Conservation (phyloP, 257 asterid genomes). For the Anisodus acutangulus region DNA sequence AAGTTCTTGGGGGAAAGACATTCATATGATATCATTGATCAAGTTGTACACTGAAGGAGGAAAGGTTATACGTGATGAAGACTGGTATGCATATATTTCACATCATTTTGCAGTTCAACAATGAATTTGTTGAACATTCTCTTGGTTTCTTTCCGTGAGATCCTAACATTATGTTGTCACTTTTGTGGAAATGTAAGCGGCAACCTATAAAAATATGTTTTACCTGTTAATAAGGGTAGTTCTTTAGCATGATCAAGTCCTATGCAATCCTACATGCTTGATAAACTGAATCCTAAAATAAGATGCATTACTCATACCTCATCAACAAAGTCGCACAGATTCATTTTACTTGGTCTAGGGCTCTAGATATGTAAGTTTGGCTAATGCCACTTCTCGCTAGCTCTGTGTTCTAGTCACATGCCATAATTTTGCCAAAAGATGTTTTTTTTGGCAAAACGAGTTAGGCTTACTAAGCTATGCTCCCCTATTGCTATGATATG, state of each 20-base stretch:
- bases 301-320: not conserved
- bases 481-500: not conserved
- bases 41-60: slow-evolving; percentile 75
- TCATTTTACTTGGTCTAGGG: not conserved
- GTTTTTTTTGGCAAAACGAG: not conserved
- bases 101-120: not conserved
- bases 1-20: slow-evolving; percentile 79
- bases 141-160: not conserved
- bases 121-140: not conserved
- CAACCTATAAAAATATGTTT: not conserved
- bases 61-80: slow-evolving; percentile 80
- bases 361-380: not conserved
- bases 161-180: not conserved
- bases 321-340: not conserved
- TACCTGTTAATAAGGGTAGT: not conserved
- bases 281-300: not conserved
- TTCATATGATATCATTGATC: slow-evolving; percentile 77
- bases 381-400: not conserved
- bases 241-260: not conserved
- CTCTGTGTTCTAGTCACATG: not conserved
- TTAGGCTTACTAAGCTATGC: not conserved
- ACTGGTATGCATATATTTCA: slow-evolving; percentile 53
- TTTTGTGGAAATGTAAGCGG: not conserved
- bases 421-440: not conserved
- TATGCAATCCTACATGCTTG: not conserved